phyloP scores from a whole-genome alignment of 257 asterid species.

The Solanum chilense region DNA sequence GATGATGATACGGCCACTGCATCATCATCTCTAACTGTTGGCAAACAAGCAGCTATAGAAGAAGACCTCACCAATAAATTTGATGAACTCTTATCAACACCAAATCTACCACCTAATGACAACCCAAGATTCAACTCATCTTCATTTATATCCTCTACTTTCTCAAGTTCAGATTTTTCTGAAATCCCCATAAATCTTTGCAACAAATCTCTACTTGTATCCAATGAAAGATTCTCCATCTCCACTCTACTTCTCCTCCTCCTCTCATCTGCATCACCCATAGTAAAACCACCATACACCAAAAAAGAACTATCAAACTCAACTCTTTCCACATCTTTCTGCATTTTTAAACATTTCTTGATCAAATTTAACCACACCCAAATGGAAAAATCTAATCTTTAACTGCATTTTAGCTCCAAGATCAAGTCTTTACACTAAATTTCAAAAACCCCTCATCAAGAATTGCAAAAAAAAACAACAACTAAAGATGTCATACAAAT shows the following conservation, averaged over 20 bases:
- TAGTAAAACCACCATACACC: conserved; percentile 3
- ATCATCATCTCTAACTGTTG: conserved; percentile 51
- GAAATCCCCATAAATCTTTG: conserved; percentile 57
- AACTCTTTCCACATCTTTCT: conserved; percentile 1
- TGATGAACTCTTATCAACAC: conserved; percentile 61
- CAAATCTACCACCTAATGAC: conserved; percentile 88
- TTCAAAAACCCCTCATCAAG: background rate
- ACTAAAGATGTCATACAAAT: background rate
- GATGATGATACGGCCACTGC: conserved; percentile 17
- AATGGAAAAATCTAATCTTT: conserved; percentile 15
- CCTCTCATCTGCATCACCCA: conserved; percentile 41
- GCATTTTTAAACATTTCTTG: conserved; percentile 25
- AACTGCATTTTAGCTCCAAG: conserved; percentile 38
- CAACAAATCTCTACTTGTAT: conserved; percentile 50
- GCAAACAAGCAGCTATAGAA: conserved; percentile 65
- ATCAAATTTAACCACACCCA: conserved; percentile 26
- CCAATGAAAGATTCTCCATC: conserved; percentile 56
- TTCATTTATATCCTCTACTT: conserved; percentile 15
- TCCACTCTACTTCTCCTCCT: conserved; percentile 21
- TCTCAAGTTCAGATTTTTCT: conserved; percentile 11
- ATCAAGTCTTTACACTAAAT: conserved; percentile 5
- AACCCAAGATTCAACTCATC: conserved; percentile 83
- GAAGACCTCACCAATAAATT: conserved; percentile 51
- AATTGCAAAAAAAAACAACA: background rate
- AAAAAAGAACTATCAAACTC: conserved; percentile 2